Evolutionary conservation across 805 yeast species (phyloP), one percentile per base, ranked within the genome.

Genomic region (Saturnispora serradocipensis): DNA sequence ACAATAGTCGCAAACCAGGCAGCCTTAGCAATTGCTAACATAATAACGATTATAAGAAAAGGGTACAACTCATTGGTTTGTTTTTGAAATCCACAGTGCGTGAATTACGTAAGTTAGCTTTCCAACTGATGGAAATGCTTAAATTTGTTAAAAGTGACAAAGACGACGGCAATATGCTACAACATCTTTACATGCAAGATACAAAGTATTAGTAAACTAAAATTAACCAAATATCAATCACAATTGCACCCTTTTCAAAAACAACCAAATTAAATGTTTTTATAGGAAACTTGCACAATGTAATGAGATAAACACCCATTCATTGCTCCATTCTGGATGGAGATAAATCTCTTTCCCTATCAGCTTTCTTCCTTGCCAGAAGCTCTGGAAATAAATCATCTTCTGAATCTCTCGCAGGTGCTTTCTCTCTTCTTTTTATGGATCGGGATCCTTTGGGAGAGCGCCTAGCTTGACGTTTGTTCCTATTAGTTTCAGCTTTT

Each of bases 351-450:
- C 51, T 49, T 13, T 20, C 27, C 15, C 45, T 44, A 15, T 44
- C 42, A 5, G 46, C 50, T 25, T 61, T 61, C 51, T 65, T 59
- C 24, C 56, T 52, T 45, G 59, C 56, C 36, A 45, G 48, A 40
- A 64, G 60, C 39, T 64, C 57, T 1, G 74, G 73, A 50, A 71
- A 69, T 52, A 71, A 60, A 49, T 72, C 75, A 15, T 65, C 74
- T 43, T 65, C 63, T 36, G 59, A 60, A 43, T 57, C 61, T 40
- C 60, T 52, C 24, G 42, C n/a, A 18, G 24, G 20, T 5, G 16
- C 34, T 30, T 40, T 59, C 6, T 48, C 25, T 16, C 43, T 55
- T 32, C 61, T 57, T 13, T 51, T 45, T n/a, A 45, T 52, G 25
- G 56, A 46, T 8, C 49, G 44, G 27, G 53, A 52, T 24, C 54